These are phyloP conservation scores for Xylaria cubensis DNA, from an alignment of 495 filamentous ascomycete genomes.

Conservation along the genomic window DNA sequence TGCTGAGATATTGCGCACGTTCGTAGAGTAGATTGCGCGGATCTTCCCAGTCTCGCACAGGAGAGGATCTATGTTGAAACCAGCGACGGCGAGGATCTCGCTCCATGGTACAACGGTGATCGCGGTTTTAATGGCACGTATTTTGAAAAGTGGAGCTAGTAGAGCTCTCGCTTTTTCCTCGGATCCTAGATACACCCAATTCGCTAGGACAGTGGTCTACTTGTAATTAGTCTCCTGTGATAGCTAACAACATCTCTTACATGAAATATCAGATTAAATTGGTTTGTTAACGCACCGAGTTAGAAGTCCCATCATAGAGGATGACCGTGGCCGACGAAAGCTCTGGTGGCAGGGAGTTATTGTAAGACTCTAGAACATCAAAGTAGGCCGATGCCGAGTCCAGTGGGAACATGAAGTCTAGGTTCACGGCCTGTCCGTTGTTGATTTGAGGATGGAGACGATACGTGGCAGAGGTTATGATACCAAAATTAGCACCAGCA, in stretches of 20 bases:
- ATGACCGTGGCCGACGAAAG: neutral
- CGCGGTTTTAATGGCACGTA: slow-evolving; percentile 27
- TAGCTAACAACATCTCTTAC: no score
- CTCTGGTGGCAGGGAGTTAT: neutral
- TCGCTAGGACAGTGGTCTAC: neutral
- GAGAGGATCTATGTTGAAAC: no score
- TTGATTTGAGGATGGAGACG: slow-evolving; percentile 35
- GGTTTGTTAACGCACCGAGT: neutral
- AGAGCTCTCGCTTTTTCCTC: slow-evolving; percentile 30
- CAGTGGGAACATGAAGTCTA: slow-evolving; percentile 38
- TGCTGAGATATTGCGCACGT: neutral
- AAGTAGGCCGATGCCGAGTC: neutral
- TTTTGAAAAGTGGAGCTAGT: slow-evolving; percentile 35
- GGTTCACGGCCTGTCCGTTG: slow-evolving; percentile 33
- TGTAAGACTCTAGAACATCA: neutral
- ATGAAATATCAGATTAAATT: no score
- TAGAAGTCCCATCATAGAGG: neutral
- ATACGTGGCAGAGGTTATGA: slow-evolving; percentile 47
- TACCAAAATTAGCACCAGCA: slow-evolving; percentile 55
- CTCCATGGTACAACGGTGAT: slow-evolving; percentile 19
- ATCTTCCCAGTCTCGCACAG: no score
- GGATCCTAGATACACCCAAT: slow-evolving; percentile 30
- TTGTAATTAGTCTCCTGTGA: no score
- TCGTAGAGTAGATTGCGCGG: neutral
- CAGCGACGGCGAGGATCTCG: neutral